phyloP scores from a whole-genome alignment of 495 filamentous ascomycete genomes.

The Tuber magnatum region DNA sequence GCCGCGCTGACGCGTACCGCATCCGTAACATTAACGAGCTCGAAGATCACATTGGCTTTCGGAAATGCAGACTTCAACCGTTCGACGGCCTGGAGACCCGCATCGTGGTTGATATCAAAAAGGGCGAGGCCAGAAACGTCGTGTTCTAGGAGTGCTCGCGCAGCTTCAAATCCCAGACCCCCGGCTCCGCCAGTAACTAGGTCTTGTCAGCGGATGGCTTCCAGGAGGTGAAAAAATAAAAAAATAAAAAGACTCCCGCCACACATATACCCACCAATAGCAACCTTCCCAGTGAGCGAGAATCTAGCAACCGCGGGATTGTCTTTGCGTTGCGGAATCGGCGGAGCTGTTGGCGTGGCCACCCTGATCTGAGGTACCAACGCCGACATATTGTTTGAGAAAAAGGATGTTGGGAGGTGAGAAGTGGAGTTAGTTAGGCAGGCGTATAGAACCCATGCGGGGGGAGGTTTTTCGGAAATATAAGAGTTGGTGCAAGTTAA shows the following conservation, averaged over 20 bases:
- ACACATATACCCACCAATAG: constrained; percentile 19
- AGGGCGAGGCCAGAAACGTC: constrained; percentile 55
- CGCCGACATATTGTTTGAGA: constrained; percentile 6
- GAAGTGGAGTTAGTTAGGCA: background rate
- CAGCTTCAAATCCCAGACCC: constrained; percentile 54
- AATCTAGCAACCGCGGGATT: constrained; percentile 23
- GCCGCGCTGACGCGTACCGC: constrained; percentile 47
- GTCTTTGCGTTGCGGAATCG: constrained; percentile 8
- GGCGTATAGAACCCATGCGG: background rate
- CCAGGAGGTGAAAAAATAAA: background rate
- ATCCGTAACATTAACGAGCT: constrained; percentile 55
- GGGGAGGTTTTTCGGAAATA: background rate
- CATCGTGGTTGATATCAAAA: constrained; percentile 51
- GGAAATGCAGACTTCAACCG: constrained; percentile 51
- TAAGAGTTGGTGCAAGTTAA: constrained; percentile 2
- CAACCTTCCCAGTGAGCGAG: constrained; percentile 21
- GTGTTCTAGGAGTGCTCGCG: constrained; percentile 64
- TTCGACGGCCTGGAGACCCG: constrained; percentile 42
- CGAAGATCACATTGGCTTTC: constrained; percentile 45
- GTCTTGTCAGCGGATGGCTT: background rate
- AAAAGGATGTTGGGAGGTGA: background rate
- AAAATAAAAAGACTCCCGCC: background rate
- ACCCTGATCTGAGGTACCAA: constrained; percentile 22
- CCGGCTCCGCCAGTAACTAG: constrained; percentile 64
- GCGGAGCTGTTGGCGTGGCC: constrained; percentile 14